Evolutionary conservation across 164 flowering plant species (phyloP), one percentile per base, ranked within the genome.

Genomic region (Cinnamomum micranthum): DNA sequence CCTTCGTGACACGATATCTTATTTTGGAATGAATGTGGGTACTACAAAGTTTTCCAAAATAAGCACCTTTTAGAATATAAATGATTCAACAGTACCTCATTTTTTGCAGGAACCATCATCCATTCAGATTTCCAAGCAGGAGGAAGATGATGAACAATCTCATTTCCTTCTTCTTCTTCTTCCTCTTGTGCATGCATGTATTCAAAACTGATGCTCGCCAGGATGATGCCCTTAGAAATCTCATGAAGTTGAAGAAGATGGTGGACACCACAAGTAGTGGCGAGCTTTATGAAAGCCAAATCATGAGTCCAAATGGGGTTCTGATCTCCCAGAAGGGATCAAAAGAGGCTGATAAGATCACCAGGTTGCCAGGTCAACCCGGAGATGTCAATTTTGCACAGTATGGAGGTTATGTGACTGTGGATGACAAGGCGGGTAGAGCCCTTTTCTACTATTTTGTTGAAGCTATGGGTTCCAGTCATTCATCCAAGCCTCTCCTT

Each of bases 361-460:
- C 3, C 33, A 81, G 50, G 58, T 70, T 88, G 77, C 95, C 97
- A 0, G 93, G 97, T 3, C 94, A 91, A 69, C 97, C 91, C 0
- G 51, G 1, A 3, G 2, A 17, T 4, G 89, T 87, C 4, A 63
- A 71, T 0, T 86, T 92, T 68, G n/a, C 73, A 7, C 97, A 92
- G 35, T 91, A 87, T 77, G 94, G 90, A 22, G 97, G 97, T 0
- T 92, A 92, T 79, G 87, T 92, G 2, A 90, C 92, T 0, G 89
- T 90, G 6, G 82, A 92, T 70, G 50, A 69, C 31, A 17, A 77
- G 0, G 81, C 85, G 1, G 97, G 94, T 9, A 73, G 91, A 0
- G 90, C 93, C 0, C 75, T 92, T 14, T 92, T 72, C 75, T 92
- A 92, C 71, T 92, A 90, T 62, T 87, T 92, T 50, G 89, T 72